Evolutionary conservation across 139 green algal genomes (phyloP).

Genomic region (Ettlia oleoabundans): DNA sequence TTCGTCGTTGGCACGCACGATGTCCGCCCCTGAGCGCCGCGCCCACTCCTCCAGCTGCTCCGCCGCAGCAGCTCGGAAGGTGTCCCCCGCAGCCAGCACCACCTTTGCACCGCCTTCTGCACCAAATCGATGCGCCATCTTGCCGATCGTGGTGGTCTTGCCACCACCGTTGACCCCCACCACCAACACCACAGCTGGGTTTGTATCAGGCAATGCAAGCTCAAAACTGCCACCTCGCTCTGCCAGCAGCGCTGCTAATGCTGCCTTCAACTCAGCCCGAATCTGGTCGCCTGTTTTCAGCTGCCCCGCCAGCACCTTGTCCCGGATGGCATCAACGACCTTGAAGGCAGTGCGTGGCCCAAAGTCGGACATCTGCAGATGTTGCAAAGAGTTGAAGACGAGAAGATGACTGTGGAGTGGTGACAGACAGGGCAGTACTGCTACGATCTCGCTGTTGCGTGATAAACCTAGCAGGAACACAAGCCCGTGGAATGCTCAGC

Average conservation of each 20-base stretch:
- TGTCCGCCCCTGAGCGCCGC: slow-evolving; percentile 65
- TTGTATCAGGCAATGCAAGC: slow-evolving; percentile 48
- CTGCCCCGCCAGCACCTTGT: slow-evolving; percentile 66
- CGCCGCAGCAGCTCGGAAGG: slow-evolving; percentile 92
- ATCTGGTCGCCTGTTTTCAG: slow-evolving; percentile 71
- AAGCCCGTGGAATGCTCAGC: neutral
- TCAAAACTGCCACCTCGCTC: slow-evolving; percentile 43
- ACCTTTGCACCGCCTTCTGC: slow-evolving; percentile 70
- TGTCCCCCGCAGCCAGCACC: slow-evolving; percentile 94
- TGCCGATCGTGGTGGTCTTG: slow-evolving; percentile 98
- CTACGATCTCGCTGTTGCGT: no score
- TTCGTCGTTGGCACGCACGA: slow-evolving; percentile 41
- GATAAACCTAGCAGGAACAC: no score
- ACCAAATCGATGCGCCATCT: slow-evolving; percentile 84
- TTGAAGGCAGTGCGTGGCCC: slow-evolving; percentile 87
- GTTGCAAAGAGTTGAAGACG: no score
- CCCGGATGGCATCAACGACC: slow-evolving; percentile 85
- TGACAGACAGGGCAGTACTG: neutral
- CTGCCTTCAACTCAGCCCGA: slow-evolving; percentile 44
- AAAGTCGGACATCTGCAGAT: slow-evolving; percentile 83
- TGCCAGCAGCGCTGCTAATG: slow-evolving; percentile 55
- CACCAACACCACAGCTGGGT: slow-evolving; percentile 81
- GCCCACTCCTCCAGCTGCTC: slow-evolving; percentile 96
- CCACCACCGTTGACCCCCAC: slow-evolving; percentile 98
- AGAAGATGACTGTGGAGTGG: neutral